Conservation (phyloP, 2,329 filamentous ascomycete genomes). For the Proliferodiscus dingleyae region DNA sequence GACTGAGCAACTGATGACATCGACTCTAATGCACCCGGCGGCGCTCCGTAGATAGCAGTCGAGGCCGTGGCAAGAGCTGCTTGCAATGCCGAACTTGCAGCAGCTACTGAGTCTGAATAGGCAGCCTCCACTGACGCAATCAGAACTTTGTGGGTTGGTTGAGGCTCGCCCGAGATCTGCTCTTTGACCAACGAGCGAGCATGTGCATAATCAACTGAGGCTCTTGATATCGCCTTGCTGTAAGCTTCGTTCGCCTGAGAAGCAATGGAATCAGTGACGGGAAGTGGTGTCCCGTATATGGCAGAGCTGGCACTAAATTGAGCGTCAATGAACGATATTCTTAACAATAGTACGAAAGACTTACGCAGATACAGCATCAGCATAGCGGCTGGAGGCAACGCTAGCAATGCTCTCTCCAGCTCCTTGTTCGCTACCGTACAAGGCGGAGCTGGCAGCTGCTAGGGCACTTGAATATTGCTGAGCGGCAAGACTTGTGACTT, state of each 20-base stretch:
- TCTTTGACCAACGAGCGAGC: conserved; percentile 64
- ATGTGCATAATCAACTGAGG: conserved; percentile 62
- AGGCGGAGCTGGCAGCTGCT: conserved; percentile 49
- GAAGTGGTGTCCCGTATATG: conserved; percentile 63
- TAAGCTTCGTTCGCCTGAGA: conserved; percentile 52
- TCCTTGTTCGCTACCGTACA: conserved; percentile 46
- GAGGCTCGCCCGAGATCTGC: conserved; percentile 63
- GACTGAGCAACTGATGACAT: conserved; percentile 66
- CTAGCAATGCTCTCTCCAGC: conserved; percentile 42
- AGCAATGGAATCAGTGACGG: conserved; percentile 42
- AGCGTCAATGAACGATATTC: conserved; percentile 1
- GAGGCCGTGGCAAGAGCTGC: conserved; percentile 51
- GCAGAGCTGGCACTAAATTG: conserved; percentile 26
- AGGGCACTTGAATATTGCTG: conserved; percentile 54
- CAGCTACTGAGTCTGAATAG: conserved; percentile 60
- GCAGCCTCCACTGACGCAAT: conserved; percentile 63
- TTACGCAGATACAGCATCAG: conserved; percentile 52
- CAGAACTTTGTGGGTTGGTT: conserved; percentile 65
- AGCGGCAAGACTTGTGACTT: conserved; percentile 48
- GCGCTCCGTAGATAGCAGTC: conserved; percentile 47
- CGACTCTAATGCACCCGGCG: conserved; percentile 46
- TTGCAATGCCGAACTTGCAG: conserved; percentile 55
- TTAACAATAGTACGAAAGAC: conserved; percentile 23
- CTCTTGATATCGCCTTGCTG: conserved; percentile 58
- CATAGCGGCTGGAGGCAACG: conserved; percentile 49